Percentiles rank a stretch among this genome's conserved stretches.
phyloP scores from a whole-genome alignment of 2,329 filamentous ascomycete species.

The Apiospora phragmitis region DNA sequence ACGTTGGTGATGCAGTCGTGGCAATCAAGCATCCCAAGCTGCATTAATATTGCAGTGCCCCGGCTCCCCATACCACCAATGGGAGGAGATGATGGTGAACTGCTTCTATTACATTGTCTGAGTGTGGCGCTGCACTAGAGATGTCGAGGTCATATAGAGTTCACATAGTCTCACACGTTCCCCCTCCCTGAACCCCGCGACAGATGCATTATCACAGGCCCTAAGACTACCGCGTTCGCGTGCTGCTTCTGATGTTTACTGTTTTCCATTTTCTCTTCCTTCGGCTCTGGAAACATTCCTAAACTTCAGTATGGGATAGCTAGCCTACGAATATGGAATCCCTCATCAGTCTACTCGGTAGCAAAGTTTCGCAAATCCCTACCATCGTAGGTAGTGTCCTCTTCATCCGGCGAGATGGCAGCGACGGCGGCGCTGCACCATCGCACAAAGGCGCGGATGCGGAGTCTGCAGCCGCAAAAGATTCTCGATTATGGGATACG shows the following conservation, averaged over 20 bases:
- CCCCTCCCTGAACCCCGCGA: background rate
- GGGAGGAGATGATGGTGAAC: background rate
- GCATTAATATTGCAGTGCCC: background rate
- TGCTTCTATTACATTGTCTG: background rate
- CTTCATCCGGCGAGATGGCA: background rate
- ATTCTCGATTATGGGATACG: background rate
- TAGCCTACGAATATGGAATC: background rate
- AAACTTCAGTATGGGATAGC: background rate
- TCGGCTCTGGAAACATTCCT: background rate
- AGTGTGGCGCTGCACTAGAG: background rate
- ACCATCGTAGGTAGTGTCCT: background rate
- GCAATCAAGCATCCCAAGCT: background rate
- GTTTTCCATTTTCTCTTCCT: background rate
- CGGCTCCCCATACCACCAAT: background rate
- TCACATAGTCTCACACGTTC: slow-evolving; percentile 1
- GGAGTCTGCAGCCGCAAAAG: background rate
- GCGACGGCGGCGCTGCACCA: background rate
- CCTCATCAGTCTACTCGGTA: background rate
- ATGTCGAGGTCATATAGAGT: background rate
- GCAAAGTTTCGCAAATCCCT: slow-evolving; percentile 5
- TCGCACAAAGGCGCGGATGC: background rate
- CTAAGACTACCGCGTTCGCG: background rate
- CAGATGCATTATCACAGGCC: background rate
- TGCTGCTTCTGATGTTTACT: background rate
- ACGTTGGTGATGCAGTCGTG: background rate